These are phyloP conservation scores for Canavalia gladiata DNA, from an alignment of 306 rosid genomes.

Conservation along the genomic window DNA sequence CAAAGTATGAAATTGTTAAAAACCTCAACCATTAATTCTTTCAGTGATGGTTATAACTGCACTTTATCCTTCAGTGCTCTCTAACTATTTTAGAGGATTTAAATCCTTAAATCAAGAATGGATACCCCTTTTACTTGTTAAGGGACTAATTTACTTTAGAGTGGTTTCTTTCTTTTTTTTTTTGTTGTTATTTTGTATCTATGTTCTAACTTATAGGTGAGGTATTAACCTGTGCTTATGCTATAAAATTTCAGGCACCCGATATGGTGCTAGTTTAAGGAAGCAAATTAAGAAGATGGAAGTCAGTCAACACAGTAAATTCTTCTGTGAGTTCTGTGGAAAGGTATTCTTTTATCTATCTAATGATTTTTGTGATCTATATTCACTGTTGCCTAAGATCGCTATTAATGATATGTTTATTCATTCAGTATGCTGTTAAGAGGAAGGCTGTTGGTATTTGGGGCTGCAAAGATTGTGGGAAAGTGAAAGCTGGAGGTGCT, in stretches of 20 bases:
- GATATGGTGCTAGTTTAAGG: constrained; percentile 93
- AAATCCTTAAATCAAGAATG: background rate
- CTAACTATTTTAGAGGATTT: too few species aligned
- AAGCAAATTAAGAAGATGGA: constrained; percentile 95
- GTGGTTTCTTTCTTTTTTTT: background rate
- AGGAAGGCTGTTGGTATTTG: constrained; percentile 85
- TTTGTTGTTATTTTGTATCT: background rate
- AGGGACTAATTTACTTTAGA: too few species aligned
- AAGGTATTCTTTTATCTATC: constrained; percentile 57
- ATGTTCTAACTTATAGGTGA: background rate
- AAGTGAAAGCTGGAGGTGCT: constrained; percentile 89
- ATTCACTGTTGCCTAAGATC: background rate
- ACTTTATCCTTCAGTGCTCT: too few species aligned
- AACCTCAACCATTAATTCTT: too few species aligned
- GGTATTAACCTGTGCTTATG: background rate
- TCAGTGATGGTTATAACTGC: too few species aligned
- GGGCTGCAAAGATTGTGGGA: constrained; percentile 93
- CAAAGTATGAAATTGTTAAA: too few species aligned
- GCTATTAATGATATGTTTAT: background rate
- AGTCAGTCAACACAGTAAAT: constrained; percentile 84
- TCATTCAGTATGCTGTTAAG: constrained; percentile 75
- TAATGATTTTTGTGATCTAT: background rate
- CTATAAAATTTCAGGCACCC: constrained; percentile 63
- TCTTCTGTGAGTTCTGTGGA: constrained; percentile 84
- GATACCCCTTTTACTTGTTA: background rate